Percentiles rank a stretch among this genome's conserved stretches.
phyloP scores from a whole-genome alignment of 495 filamentous ascomycete genomes.

The Hapsidospora chrysogenum region DNA sequence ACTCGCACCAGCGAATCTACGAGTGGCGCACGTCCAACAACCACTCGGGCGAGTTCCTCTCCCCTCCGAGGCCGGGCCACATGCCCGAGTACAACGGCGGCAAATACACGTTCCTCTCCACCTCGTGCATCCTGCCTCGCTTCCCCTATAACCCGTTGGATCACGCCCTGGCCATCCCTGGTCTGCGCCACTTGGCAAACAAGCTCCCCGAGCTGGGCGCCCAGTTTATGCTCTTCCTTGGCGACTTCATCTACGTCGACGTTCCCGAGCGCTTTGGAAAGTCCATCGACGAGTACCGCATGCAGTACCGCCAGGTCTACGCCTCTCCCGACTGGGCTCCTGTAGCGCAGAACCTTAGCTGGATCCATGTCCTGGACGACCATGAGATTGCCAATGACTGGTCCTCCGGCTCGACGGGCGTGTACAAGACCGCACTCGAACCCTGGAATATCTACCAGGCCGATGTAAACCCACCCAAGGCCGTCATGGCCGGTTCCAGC shows the following conservation, averaged over 20 bases:
- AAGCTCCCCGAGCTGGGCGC: constrained; percentile 45
- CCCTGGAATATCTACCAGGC: constrained; percentile 79
- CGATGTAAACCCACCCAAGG: constrained; percentile 60
- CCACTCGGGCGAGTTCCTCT: constrained; percentile 56
- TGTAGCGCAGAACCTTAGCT: constrained; percentile 57
- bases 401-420: constrained; percentile 53
- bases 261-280: constrained; percentile 66
- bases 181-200: constrained; percentile 52
- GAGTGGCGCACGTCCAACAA: constrained; percentile 73
- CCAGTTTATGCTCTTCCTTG: constrained; percentile 92
- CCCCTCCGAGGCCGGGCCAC: constrained; percentile 44
- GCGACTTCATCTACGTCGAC: constrained; percentile 98
- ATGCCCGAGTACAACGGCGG: constrained; percentile 36
- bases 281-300: constrained; percentile 56
- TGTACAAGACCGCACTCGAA: constrained; percentile 62
- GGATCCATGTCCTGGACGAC: constrained; percentile 93
- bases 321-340: constrained; percentile 75
- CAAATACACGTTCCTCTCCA: constrained; percentile 74
- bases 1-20: constrained; percentile 44
- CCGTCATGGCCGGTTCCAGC: constrained; percentile 18
- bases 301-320: constrained; percentile 87
- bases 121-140: constrained; percentile 77
- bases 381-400: constrained; percentile 88
- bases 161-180: constrained; percentile 68
- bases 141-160: constrained; percentile 74